These are phyloP conservation scores for Pascua guehoae DNA, from an alignment of 1,284 basidiomycete species.

Conservation along the genomic window DNA sequence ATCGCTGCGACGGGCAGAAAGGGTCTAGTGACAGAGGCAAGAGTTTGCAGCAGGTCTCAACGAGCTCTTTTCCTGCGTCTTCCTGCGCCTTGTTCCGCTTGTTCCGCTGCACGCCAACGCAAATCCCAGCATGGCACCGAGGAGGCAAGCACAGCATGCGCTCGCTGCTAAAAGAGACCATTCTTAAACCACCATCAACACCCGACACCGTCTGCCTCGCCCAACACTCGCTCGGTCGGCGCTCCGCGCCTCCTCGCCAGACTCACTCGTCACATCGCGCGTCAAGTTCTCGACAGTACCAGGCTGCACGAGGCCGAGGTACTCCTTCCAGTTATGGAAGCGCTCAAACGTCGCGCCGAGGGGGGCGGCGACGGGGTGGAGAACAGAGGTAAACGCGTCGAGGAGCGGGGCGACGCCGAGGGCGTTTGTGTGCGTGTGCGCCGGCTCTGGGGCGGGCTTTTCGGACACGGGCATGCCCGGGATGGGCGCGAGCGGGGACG, in stretches of 20 bases:
- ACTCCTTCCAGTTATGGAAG: conserved; percentile 73
- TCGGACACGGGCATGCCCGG: conserved; percentile 12
- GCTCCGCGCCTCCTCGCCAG: background rate
- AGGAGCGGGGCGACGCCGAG: conserved; percentile 28
- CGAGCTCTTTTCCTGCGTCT: too few relatives aligned
- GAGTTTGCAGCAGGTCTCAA: too few relatives aligned
- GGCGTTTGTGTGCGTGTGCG: conserved; percentile 28
- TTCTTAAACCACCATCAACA: background rate
- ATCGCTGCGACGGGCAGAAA: too few relatives aligned
- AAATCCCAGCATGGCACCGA: background rate
- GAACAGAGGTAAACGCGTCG: conserved; percentile 36
- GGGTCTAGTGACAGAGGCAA: too few relatives aligned
- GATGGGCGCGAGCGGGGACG: background rate
- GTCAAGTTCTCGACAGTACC: conserved; percentile 85
- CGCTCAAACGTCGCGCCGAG: conserved; percentile 65
- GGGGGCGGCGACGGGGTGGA: conserved; percentile 51
- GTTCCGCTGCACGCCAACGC: background rate
- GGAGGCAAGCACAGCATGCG: too few relatives aligned
- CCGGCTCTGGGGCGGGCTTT: conserved; percentile 5
- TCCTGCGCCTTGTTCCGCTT: too few relatives aligned
- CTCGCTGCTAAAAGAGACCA: too few relatives aligned
- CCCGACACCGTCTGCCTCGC: too few relatives aligned
- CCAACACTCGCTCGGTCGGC: too few relatives aligned
- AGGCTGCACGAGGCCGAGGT: conserved; percentile 77
- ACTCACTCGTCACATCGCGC: conserved; percentile 80